phyloP scores from a whole-genome alignment of 768 basidiomycete genomes.

The Kwoniella dejecticola region DNA sequence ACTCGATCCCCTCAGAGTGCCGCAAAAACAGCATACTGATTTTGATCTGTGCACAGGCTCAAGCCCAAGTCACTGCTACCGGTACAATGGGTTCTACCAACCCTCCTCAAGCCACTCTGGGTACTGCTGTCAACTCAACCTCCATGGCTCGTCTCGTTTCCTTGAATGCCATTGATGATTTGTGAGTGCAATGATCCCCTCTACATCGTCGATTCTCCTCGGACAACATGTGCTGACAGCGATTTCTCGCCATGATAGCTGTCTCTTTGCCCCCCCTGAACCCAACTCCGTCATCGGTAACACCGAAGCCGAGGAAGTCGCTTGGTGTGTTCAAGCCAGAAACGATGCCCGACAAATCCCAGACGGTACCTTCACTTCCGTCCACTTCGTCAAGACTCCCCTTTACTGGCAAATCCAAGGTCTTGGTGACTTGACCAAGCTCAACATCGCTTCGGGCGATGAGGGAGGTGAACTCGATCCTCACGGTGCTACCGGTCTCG shows the following conservation, averaged over 20 bases:
- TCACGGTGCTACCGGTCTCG: conserved; percentile 57
- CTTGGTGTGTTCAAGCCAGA: conserved; percentile 58
- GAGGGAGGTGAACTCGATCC: conserved; percentile 60
- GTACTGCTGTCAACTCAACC: conserved; percentile 55
- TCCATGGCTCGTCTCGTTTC: conserved; percentile 51
- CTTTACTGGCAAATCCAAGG: conserved; percentile 59
- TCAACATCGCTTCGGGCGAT: conserved; percentile 58
- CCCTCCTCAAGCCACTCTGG: conserved; percentile 46
- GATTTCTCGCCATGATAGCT: conserved; percentile 23
- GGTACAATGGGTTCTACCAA: conserved; percentile 51
- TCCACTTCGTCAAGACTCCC: conserved; percentile 59
- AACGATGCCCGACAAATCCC: conserved; percentile 59
- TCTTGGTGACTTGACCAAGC: conserved; percentile 58
- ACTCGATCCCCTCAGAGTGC: neutral
- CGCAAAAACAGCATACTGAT: neutral
- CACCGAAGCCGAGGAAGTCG: conserved; percentile 55
- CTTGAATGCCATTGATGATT: conserved; percentile 55
- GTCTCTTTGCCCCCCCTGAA: conserved; percentile 47
- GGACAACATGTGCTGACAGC: neutral
- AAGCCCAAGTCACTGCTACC: conserved; percentile 54
- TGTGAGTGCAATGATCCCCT: conserved; percentile 33
- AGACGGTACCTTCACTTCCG: conserved; percentile 56
- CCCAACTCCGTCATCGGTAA: conserved; percentile 54
- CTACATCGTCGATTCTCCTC: neutral
- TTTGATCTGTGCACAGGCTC: conserved; percentile 11